A percentile compares a stretch with the other conserved stretches of the same genome.
Evolutionary conservation across 2,329 filamentous ascomycete genomes (phyloP).

Genomic region (Xylariomycetidae sp.): DNA sequence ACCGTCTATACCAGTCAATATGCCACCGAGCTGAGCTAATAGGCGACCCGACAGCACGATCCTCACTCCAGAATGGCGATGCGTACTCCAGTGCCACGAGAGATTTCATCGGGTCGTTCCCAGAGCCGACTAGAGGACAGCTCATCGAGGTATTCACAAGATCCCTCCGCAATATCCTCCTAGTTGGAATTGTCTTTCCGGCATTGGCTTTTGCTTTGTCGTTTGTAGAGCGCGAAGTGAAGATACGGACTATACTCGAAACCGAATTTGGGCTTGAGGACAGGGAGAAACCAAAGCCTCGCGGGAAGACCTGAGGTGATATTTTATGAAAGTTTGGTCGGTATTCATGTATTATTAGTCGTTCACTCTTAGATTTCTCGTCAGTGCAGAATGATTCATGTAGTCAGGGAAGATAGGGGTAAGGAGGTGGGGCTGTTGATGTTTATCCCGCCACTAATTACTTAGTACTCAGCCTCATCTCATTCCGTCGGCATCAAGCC

Average conservation of each 20-base stretch:
- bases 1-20: constrained; percentile 10
- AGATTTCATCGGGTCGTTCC: constrained; percentile 12
- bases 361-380: too few species aligned
- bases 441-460: too few species aligned
- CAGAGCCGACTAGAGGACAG: constrained; percentile 12
- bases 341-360: too few species aligned
- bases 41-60: constrained; percentile 5
- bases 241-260: constrained; percentile 32
- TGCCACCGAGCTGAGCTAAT: constrained; percentile 1
- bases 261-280: constrained; percentile 35
- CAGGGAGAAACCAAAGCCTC: constrained; percentile 7
- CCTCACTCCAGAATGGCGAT: constrained; percentile 9
- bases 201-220: constrained; percentile 27
- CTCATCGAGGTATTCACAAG: constrained; percentile 29
- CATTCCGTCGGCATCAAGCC: too few species aligned
- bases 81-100: constrained; percentile 16
- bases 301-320: too few species aligned
- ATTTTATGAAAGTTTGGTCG: too few species aligned
- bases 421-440: too few species aligned
- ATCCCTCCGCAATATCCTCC: constrained; percentile 32
- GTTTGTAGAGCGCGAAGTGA: constrained; percentile 30
- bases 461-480: too few species aligned
- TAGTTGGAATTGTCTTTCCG: constrained; percentile 28
- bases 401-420: too few species aligned
- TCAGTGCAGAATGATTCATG: too few species aligned